Evolutionary conservation across 2,329 filamentous ascomycete species (phyloP), one percentile per base, ranked within the genome.

Genomic region (Aspergillus sp.): DNA sequence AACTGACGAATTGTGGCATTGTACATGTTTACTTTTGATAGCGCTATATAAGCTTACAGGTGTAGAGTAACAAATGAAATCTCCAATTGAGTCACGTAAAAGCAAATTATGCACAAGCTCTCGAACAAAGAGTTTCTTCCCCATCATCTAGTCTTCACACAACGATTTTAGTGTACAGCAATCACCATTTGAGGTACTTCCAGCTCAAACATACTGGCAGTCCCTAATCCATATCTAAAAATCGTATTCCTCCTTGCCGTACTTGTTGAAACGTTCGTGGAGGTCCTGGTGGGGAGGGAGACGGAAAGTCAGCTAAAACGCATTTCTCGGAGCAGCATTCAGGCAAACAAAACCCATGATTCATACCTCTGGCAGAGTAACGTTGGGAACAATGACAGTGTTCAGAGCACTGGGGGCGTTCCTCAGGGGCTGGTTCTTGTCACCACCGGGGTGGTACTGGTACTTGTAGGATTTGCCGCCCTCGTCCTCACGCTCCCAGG

Each of bases 191-290:
- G 59, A 57, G 41, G 35, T 24, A 48, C 31, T 45, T 52, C 57
- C 51, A 59, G 56, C 37, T 59, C 56, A 56, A 63, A 58, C 57
- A 62, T 37, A 41, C 44, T 46, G 56, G 60, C 49, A 60, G 44
- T 57, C 59, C 59, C 55, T 54, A 59, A 43, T 57, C 59, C 59
- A 56, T 54, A 59, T 66, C 60, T 70, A 75, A 65, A 74, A 75
- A 65, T 75, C 73, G 64, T 70, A 98, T 68, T 91, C 93, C 68
- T 98, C 95, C 87, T 98, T 98, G 78, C 95, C 95, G 87, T 91
- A 98, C 85, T 99, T 99, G 90, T 99, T 99, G 87, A 89, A 98
- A 82, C 89, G 90, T 69, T 99, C 95, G 81, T 99, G 95, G 64
- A 97, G 86, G 71, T 89, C 84, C 91, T 96, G 70, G 3, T 21